A percentile compares a stretch with the other conserved stretches of the same genome.
Conservation (phyloP, 371 early-diverging fungal genomes). For the Actinomortierella ambigua region DNA sequence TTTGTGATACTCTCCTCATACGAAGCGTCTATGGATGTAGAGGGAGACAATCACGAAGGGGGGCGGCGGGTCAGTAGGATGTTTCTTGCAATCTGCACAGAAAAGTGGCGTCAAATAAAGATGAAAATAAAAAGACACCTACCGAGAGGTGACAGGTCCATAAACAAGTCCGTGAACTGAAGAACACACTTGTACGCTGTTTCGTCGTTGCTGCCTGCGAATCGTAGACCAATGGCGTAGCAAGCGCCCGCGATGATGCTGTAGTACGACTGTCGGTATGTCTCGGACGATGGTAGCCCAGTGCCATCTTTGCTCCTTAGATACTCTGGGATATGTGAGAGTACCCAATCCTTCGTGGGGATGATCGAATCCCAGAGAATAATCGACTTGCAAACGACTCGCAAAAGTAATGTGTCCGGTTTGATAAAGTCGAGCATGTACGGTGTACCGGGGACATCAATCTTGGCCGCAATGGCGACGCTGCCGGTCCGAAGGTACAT, state of each 20-base stretch:
- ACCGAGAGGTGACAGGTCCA: slow-evolving; percentile 28
- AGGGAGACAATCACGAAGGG: neutral
- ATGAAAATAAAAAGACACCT: neutral
- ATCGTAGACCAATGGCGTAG: slow-evolving; percentile 78
- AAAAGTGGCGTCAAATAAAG: too few species aligned
- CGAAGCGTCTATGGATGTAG: slow-evolving; percentile 36
- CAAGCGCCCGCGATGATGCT: slow-evolving; percentile 80
- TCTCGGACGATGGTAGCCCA: slow-evolving; percentile 36
- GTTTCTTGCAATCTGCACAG: neutral
- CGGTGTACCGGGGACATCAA: slow-evolving; percentile 62
- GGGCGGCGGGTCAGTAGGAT: too few species aligned
- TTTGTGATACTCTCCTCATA: slow-evolving; percentile 66
- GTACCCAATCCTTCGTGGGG: slow-evolving; percentile 70
- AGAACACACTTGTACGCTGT: slow-evolving; percentile 57
- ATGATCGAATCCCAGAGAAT: slow-evolving; percentile 75
- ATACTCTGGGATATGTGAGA: slow-evolving; percentile 66
- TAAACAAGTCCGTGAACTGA: slow-evolving; percentile 56
- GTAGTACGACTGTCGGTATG: slow-evolving; percentile 64
- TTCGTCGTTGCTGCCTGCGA: slow-evolving; percentile 75
- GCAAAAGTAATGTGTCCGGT: slow-evolving; percentile 74
- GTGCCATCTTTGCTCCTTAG: slow-evolving; percentile 39
- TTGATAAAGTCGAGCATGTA: slow-evolving; percentile 69
- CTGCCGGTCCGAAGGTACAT: slow-evolving; percentile 84
- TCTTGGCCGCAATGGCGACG: slow-evolving; percentile 58
- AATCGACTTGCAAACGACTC: slow-evolving; percentile 68